phyloP scores from a whole-genome alignment of 345 rosid genomes.

The Salix exigua region DNA sequence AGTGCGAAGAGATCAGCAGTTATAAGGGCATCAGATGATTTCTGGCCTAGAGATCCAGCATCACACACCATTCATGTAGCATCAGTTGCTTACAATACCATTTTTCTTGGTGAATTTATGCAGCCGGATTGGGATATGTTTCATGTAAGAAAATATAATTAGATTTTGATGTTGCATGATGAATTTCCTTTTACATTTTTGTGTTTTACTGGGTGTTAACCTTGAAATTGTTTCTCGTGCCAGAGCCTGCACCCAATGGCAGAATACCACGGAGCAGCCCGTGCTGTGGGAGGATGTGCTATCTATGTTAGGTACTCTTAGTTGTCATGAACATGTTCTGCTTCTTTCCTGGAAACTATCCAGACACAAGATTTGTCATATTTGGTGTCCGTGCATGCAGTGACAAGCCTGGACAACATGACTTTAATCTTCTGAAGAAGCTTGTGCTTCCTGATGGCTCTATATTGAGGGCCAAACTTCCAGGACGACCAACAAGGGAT shows the following conservation, averaged over 20 bases:
- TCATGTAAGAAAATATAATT: conserved; percentile 40
- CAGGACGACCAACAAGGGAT: conserved; percentile 66
- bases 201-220: background rate
- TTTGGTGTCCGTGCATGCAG: conserved; percentile 18
- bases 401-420: conserved; percentile 69
- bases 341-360: background rate
- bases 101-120: conserved; percentile 71
- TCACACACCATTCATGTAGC: conserved; percentile 74
- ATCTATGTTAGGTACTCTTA: conserved; percentile 50
- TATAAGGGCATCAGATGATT: conserved; percentile 62
- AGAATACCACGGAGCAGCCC: conserved; percentile 68
- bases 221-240: conserved; percentile 4
- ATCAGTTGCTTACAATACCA: conserved; percentile 61
- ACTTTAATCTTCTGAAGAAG: conserved; percentile 54
- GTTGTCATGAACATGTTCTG: background rate
- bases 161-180: background rate
- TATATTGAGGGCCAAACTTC: conserved; percentile 63
- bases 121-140: conserved; percentile 82
- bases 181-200: background rate
- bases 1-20: conserved; percentile 56
- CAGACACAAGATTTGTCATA: background rate
- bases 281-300: conserved; percentile 62
- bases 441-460: conserved; percentile 69
- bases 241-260: conserved; percentile 73
- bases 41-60: conserved; percentile 68